phyloP scores from a whole-genome alignment of 2,329 filamentous ascomycete species.

The Stemphylium vesicarium region DNA sequence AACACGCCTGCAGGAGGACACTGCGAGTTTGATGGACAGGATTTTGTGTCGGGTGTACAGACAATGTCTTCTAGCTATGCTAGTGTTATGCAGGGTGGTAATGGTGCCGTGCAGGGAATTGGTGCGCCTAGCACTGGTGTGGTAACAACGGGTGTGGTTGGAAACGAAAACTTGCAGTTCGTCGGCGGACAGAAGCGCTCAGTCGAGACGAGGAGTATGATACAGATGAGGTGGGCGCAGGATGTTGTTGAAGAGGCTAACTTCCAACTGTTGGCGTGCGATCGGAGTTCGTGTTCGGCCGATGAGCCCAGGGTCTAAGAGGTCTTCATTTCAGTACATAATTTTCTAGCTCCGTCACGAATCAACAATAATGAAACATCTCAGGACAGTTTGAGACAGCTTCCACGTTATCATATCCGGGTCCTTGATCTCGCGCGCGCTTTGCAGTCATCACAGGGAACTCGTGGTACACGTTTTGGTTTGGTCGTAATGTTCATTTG shows the following conservation, averaged over 20 bases:
- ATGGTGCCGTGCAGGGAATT: constrained; percentile 58
- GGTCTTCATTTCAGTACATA: constrained; percentile 4
- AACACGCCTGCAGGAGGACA: constrained; percentile 63
- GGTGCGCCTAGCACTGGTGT: constrained; percentile 49
- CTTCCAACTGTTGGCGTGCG: constrained; percentile 30
- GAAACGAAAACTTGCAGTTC: constrained; percentile 57
- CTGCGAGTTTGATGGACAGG: constrained; percentile 63
- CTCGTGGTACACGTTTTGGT: constrained; percentile 3
- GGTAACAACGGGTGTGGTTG: constrained; percentile 58
- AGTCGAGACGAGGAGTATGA: constrained; percentile 29
- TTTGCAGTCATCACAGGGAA: constrained; percentile 3
- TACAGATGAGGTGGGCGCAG: constrained; percentile 39
- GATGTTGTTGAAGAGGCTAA: constrained; percentile 30
- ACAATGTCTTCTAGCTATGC: constrained; percentile 62
- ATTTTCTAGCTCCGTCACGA: neutral
- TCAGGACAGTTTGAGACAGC: neutral
- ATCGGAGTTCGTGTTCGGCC: constrained; percentile 29
- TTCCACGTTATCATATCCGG: neutral
- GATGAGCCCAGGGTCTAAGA: constrained; percentile 9
- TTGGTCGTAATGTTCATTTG: constrained; percentile 43
- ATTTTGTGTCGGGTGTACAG: constrained; percentile 64
- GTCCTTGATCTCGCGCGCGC: neutral
- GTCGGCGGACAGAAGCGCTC: constrained; percentile 34
- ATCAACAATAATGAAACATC: neutral
- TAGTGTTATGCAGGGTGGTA: constrained; percentile 61